Base-by-base conservation (phyloP, 2,329 filamentous ascomycete genomes). In the Penicillium carneum region DNA sequence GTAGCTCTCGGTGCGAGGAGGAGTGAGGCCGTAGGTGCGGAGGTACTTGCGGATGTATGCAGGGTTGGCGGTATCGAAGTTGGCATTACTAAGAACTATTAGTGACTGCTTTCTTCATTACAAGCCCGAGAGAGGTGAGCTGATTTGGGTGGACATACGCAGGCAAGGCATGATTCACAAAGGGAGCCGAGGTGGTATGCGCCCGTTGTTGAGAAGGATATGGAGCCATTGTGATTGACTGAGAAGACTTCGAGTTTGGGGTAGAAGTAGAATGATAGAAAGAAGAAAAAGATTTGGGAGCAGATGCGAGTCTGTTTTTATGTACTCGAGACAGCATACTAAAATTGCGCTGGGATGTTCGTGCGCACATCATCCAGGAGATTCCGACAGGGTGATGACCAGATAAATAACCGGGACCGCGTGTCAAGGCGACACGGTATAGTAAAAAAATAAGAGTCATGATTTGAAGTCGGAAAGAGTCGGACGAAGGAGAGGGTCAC, bases 31-130 rank as follows among this genome's bases (percentile, higher is more conserved):
- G 68, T 83, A 83, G 18, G 81, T 83, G 65, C 80, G 79, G 62
- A 83, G 77, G 71, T 83, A 83, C 68, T 82, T 83, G 74, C 81
- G 81, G 48, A 83, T 81, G 59, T 82, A 80, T 46, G 79, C 69
- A 39, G 81, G 80, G 67, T 83, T 81, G 62, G 81, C 80, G 49
- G 81, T 83, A 64, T 83, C 81, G 63, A 78, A 82, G 69, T 82
- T 80, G 48, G 77, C 75, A 10, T 80, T 77, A 62, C 78, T 80
- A 54, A 23, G 39, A 20, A n/a, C 47, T 8, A 41, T 69, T 59
- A 66, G 64, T 41, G 20, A 60, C 29, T 38, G 12, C 50, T 63
- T 20, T 46, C 29, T 42, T 12, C 16, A 1, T 42, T 16, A 42
- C 42, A 23, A 42, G 31, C n/a, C 3, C 3, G 26, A 39, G 5